Conservation (phyloP, 768 basidiomycete species). For the Auriscalpium vulgare region DNA sequence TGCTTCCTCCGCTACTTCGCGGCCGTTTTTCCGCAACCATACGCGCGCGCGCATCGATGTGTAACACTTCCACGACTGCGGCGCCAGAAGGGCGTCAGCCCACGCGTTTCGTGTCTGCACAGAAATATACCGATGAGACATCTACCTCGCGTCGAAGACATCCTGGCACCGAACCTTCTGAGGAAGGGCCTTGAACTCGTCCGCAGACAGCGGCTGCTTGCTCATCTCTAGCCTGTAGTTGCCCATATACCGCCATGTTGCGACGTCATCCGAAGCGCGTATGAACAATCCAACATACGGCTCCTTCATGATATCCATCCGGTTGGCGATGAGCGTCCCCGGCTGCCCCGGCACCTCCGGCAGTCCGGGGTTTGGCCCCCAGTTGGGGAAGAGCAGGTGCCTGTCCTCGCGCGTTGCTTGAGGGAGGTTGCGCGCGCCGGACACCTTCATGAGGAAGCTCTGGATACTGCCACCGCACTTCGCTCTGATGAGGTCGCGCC, state of each 20-base stretch:
- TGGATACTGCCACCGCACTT: background rate
- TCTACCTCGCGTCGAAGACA: background rate
- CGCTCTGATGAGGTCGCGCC: background rate
- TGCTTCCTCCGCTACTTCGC: background rate
- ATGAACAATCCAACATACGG: background rate
- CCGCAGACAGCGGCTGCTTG: background rate
- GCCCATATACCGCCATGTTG: background rate
- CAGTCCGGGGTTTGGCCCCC: background rate
- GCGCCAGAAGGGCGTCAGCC: background rate
- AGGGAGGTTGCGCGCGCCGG: background rate
- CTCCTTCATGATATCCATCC: background rate
- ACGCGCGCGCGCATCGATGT: background rate
- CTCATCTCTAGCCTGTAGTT: background rate
- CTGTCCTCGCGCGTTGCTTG: background rate
- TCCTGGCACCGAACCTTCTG: background rate
- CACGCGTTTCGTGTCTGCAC: background rate
- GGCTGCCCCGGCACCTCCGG: background rate
- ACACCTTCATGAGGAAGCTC: background rate
- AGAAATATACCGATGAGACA: background rate
- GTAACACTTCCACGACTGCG: background rate
- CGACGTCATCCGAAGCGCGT: background rate
- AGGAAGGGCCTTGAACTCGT: background rate
- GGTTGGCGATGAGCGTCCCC: background rate
- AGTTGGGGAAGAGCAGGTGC: background rate
- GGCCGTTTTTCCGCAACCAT: background rate